Conservation (phyloP, 176 grass and related monocot genomes). For the Eleusine coracana region DNA sequence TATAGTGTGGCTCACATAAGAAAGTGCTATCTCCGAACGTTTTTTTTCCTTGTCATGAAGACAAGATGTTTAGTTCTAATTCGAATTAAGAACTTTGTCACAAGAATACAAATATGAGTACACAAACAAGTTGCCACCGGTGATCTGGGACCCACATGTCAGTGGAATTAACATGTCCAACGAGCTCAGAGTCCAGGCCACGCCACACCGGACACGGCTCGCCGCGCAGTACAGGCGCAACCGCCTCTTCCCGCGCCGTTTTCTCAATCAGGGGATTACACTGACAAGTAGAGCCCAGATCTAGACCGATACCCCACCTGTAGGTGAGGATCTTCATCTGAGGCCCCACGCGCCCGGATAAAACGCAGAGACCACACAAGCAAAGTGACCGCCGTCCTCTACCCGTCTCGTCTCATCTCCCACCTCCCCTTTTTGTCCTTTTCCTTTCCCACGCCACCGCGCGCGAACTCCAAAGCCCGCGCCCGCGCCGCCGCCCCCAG, state of each 20-base stretch:
- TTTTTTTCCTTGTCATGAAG: too few relatives aligned
- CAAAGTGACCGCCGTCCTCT: not conserved
- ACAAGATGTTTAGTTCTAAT: too few relatives aligned
- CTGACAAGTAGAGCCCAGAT: not conserved
- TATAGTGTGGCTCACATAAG: too few relatives aligned
- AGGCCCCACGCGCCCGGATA: conserved; percentile 39
- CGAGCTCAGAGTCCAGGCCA: too few relatives aligned
- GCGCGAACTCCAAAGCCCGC: conserved; percentile 40
- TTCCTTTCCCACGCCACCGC: conserved; percentile 31
- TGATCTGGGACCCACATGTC: too few relatives aligned
- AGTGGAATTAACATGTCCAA: too few relatives aligned
- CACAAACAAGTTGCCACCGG: too few relatives aligned
- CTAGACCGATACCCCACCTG: not conserved
- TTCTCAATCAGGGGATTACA: not conserved
- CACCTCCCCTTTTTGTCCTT: conserved; percentile 22
- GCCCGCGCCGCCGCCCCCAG: not conserved
- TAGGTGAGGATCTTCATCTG: not conserved
- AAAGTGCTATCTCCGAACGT: too few relatives aligned
- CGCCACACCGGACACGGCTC: too few relatives aligned
- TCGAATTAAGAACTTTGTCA: too few relatives aligned
- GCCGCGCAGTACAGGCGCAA: not conserved
- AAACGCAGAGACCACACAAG: conserved; percentile 40
- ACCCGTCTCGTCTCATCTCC: not conserved
- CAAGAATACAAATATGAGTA: too few relatives aligned
- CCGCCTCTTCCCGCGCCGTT: not conserved